These are phyloP conservation scores for Ophiostoma pallidulum DNA, from an alignment of 2,329 filamentous ascomycete genomes.

Conservation along the genomic window DNA sequence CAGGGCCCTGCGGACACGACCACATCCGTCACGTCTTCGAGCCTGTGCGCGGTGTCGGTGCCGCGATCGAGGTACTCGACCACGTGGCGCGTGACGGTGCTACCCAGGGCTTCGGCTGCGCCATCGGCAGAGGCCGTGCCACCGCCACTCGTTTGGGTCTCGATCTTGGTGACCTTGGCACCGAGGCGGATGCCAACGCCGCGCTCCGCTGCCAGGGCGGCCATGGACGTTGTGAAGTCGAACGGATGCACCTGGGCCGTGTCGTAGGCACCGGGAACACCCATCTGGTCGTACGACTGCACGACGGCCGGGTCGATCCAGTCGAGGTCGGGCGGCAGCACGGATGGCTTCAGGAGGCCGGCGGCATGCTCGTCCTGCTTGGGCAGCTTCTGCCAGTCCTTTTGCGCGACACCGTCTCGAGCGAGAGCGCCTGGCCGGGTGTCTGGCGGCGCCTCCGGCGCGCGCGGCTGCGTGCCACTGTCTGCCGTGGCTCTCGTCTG, in stretches of 20 bases:
- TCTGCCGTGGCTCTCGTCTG: neutral
- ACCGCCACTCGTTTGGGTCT: no score
- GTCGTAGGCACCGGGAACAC: constrained; percentile 52
- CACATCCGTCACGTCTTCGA: constrained; percentile 42
- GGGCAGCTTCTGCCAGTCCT: constrained; percentile 52
- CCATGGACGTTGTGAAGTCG: constrained; percentile 81
- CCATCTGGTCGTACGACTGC: constrained; percentile 72
- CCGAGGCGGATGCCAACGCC: constrained; percentile 60
- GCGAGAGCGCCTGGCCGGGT: neutral
- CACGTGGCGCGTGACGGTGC: no score
- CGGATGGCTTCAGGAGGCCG: constrained; percentile 42
- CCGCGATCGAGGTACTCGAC: constrained; percentile 50
- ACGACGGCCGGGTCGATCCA: constrained; percentile 68
- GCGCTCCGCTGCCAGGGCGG: constrained; percentile 59
- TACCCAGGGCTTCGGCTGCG: no score
- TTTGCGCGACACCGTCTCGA: constrained; percentile 18
- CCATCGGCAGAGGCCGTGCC: no score
- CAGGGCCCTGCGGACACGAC: constrained; percentile 52
- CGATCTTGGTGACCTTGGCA: constrained; percentile 58
- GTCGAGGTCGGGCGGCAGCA: constrained; percentile 68
- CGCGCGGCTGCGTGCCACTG: neutral
- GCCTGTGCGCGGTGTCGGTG: constrained; percentile 26
- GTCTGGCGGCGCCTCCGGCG: neutral
- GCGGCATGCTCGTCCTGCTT: constrained; percentile 46
- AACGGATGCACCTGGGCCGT: constrained; percentile 93